Evolutionary conservation across 306 rosid genomes (phyloP), one percentile per base, ranked within the genome.

Genomic region (Corylus heterophylla): DNA sequence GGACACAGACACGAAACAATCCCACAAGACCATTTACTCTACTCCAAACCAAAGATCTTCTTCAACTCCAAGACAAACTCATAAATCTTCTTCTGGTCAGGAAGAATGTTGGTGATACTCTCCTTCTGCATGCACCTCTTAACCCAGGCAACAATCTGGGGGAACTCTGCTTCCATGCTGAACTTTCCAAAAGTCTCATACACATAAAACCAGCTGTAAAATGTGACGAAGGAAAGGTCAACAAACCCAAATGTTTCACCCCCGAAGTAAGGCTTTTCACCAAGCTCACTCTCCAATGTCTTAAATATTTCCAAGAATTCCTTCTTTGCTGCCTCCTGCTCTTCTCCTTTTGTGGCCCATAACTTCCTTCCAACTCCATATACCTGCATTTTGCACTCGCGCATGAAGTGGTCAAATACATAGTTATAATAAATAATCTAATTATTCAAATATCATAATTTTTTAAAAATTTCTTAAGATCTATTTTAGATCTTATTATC

Each of bases 171-270:
- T 14, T 77, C 70, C 3, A 76, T 16, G 7, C 69, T 71, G 61
- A 81, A 71, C 49, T 71, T 82, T 8, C 81, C 71, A 12, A 52
- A 72, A 5, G 10, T 76, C 78, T 77, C 85, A 35, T 27, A 54
- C 11, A 69, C 31, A 71, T 80, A 77, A 56, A 89, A 89, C 90
- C 90, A 83, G 39, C 56, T 79, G 9, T 78, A 67, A n/a, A 85
- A 77, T 2, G 90, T 85, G 71, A 85, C 58, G 0, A 87, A 55
- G 42, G 86, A 88, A 74, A 89, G 12, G 66, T 89, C 93, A 67
- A 83, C 75, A 74, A 85, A 89, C 39, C 93, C 89, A 81, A 89
- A 81, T 22, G 75, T 77, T 22, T 79, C 85, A 7, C 90, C 89
- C 27, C 85, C 92, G 71, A 89, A 83, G 62, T 85, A 87, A 29